Evolutionary conservation across 2,329 filamentous ascomycete species (phyloP).

Genomic region (Colletotrichum sp.): DNA sequence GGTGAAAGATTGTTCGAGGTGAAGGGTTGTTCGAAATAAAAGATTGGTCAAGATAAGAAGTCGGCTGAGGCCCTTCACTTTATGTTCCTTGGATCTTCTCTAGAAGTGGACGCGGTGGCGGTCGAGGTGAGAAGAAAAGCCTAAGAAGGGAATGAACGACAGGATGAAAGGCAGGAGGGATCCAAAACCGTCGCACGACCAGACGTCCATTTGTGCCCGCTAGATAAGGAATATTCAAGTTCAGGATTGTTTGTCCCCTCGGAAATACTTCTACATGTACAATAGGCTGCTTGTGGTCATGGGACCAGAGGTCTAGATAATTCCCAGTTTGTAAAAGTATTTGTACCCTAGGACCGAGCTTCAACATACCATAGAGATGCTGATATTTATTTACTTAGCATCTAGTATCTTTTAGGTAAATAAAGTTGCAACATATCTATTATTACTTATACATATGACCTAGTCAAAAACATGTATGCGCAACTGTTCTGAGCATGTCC

Average conservation of each 20-base stretch:
- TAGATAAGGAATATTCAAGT: background rate
- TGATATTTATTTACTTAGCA: no score
- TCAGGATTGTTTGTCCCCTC: no score
- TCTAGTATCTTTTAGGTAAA: no score
- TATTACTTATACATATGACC: background rate
- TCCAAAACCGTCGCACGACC: rapidly evolving
- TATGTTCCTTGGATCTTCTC: rapidly evolving
- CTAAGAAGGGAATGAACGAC: background rate
- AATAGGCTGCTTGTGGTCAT: no score
- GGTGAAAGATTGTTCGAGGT: background rate
- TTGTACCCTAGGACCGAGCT: no score
- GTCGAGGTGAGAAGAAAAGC: background rate
- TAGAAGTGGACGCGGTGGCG: background rate
- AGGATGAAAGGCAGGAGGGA: background rate
- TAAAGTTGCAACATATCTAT: no score
- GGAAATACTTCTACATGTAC: no score
- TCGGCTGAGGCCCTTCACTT: rapidly evolving
- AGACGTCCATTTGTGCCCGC: background rate
- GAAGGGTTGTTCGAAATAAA: no score
- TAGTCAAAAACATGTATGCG: background rate
- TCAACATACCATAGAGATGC: no score
- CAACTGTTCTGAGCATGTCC: background rate
- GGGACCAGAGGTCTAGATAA: no score
- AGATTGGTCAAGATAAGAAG: background rate
- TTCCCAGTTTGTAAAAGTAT: no score